phyloP scores from a whole-genome alignment of 257 asterid species.

The Nicotiana paniculata region DNA sequence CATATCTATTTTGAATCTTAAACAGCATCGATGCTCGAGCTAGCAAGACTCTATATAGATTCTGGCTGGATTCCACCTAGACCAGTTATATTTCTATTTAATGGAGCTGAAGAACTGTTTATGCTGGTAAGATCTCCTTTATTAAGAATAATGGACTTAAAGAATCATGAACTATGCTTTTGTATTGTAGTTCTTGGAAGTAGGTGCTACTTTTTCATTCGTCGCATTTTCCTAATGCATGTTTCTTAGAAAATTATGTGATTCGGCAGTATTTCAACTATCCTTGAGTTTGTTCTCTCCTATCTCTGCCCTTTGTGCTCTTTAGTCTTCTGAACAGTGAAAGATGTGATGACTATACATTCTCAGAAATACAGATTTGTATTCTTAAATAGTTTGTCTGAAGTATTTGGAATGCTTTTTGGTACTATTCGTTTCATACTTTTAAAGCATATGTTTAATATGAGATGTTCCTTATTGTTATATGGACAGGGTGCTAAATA shows the following conservation, averaged over 20 bases:
- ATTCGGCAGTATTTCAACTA: neutral
- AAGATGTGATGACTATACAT: neutral
- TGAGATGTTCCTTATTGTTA: neutral
- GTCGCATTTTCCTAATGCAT: neutral
- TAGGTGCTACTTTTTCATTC: neutral
- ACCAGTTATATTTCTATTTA: slow-evolving; percentile 86
- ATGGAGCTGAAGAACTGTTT: slow-evolving; percentile 98
- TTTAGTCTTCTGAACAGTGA: neutral
- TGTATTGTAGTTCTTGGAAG: neutral
- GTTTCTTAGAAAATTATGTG: neutral
- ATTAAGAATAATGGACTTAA: neutral
- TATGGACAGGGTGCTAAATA: neutral
- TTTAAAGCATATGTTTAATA: neutral
- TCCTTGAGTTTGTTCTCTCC: neutral
- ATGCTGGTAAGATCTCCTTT: slow-evolving; percentile 63
- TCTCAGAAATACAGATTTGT: neutral
- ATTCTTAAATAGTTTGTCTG: neutral
- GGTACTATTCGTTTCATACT: neutral
- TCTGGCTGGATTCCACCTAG: slow-evolving; percentile 91
- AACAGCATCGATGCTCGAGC: slow-evolving; percentile 88
- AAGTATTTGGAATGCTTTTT: neutral
- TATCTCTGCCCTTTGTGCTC: neutral
- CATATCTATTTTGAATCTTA: slow-evolving; percentile 21
- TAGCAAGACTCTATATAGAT: slow-evolving; percentile 79
- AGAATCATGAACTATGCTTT: neutral